A percentile compares a stretch with the other conserved stretches of the same genome.
phyloP scores from a whole-genome alignment of 2,329 filamentous ascomycete genomes.

The Ophiognomonia clavigignenti-juglandacearum region DNA sequence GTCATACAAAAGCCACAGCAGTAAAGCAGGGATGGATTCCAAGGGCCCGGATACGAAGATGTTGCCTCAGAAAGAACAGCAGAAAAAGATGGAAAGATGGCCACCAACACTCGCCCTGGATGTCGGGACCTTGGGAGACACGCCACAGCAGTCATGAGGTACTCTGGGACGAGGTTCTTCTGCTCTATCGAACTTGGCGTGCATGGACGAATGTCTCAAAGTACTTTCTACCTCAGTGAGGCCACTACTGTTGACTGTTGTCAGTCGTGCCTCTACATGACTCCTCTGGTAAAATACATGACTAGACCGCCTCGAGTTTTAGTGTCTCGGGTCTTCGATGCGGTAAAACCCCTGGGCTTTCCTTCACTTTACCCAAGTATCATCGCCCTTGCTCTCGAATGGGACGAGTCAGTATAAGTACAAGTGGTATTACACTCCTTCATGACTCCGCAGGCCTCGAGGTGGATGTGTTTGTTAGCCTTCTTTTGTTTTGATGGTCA shows the following conservation, averaged over 20 bases:
- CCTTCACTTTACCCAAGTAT: constrained; percentile 3
- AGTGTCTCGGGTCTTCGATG: constrained; percentile 13
- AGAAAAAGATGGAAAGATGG: background rate
- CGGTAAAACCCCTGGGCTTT: constrained; percentile 5
- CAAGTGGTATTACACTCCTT: background rate
- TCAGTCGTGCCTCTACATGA: constrained; percentile 10
- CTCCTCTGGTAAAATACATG: background rate
- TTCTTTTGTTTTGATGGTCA: background rate
- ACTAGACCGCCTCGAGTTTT: constrained; percentile 14
- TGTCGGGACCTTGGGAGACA: constrained; percentile 4
- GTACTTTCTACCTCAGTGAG: constrained; percentile 11
- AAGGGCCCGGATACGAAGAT: constrained; percentile 7
- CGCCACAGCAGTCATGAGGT: constrained; percentile 14
- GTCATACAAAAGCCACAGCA: constrained; percentile 8
- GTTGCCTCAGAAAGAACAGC: constrained; percentile 8
- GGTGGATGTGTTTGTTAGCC: background rate
- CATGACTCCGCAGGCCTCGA: background rate
- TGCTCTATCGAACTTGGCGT: constrained; percentile 9
- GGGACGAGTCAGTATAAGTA: constrained; percentile 4
- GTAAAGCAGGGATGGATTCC: constrained; percentile 9
- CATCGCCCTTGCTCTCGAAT: background rate
- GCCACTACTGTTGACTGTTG: constrained; percentile 3
- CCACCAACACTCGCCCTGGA: constrained; percentile 1
- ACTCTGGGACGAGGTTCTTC: background rate
- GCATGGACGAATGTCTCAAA: background rate